Percentiles rank a stretch among this genome's conserved stretches.
Evolutionary conservation across 2,329 filamentous ascomycete species (phyloP).

Genomic region (Byssochlamys sp.): DNA sequence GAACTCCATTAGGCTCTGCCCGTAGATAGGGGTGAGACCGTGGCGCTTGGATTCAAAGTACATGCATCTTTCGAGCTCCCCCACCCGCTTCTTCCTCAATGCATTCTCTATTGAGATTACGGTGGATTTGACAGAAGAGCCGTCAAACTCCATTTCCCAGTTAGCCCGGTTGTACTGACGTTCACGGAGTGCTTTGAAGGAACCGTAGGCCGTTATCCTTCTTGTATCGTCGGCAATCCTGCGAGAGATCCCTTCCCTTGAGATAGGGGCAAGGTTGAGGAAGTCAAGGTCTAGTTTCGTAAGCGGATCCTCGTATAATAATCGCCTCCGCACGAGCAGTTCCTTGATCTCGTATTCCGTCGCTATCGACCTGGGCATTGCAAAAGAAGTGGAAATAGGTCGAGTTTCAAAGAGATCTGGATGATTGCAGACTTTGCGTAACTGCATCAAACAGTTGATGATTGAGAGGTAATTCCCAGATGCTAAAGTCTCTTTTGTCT

Average conservation of each 20-base stretch:
- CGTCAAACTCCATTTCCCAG: constrained; percentile 53
- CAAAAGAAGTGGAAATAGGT: constrained; percentile 92
- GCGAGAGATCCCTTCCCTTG: constrained; percentile 56
- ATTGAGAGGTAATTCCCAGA: constrained; percentile 96
- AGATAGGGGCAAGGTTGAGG: constrained; percentile 66
- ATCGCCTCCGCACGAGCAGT: constrained; percentile 54
- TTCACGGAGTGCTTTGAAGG: constrained; percentile 61
- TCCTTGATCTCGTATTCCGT: constrained; percentile 67
- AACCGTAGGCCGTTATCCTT: constrained; percentile 59
- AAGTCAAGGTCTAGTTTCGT: constrained; percentile 62
- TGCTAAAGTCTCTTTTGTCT: constrained; percentile 77
- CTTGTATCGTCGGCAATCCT: constrained; percentile 45
- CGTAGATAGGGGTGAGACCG: constrained; percentile 72
- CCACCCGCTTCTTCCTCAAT: constrained; percentile 58
- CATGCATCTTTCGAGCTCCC: constrained; percentile 70
- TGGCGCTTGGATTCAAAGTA: constrained; percentile 73
- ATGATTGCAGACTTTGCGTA: constrained; percentile 96
- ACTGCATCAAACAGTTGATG: constrained; percentile 95
- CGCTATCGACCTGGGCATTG: constrained; percentile 70
- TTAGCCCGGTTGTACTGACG: constrained; percentile 50
- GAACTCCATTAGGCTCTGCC: constrained; percentile 65
- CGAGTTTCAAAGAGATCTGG: constrained; percentile 93
- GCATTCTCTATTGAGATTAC: constrained; percentile 64
- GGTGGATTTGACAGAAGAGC: constrained; percentile 58
- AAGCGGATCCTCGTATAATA: constrained; percentile 56